phyloP scores from a whole-genome alignment of 164 flowering plant genomes.

The Saururus chinensis region DNA sequence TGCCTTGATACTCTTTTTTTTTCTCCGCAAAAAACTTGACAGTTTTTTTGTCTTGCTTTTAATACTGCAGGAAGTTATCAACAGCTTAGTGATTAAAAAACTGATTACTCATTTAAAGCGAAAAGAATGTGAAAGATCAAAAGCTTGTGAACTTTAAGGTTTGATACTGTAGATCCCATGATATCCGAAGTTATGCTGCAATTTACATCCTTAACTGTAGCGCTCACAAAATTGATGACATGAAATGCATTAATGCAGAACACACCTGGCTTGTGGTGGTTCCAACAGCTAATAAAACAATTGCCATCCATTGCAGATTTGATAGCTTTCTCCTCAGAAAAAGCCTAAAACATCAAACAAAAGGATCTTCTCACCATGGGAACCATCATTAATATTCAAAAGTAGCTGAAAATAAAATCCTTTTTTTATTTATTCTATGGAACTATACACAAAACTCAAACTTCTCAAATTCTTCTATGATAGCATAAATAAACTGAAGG shows the following conservation, averaged over 20 bases:
- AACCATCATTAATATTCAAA: neutral
- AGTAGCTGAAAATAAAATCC: neutral
- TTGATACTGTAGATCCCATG: too few species aligned
- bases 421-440: neutral
- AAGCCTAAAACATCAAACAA: slow-evolving; percentile 37
- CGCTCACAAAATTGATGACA: neutral
- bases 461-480: neutral
- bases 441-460: neutral
- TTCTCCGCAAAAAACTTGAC: too few species aligned
- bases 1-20: too few species aligned
- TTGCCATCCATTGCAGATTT: slow-evolving; percentile 93
- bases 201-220: neutral
- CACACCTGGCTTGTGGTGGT: slow-evolving; percentile 96
- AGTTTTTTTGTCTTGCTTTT: too few species aligned
- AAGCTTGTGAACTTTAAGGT: too few species aligned
- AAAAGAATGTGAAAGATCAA: too few species aligned
- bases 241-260: neutral
- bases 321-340: slow-evolving; percentile 75
- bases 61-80: too few species aligned
- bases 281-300: slow-evolving; percentile 82
- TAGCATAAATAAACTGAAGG: neutral
- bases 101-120: too few species aligned
- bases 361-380: neutral
- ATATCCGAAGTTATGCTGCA: neutral
- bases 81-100: too few species aligned